Percentiles rank a stretch among this genome's conserved stretches.
Conservation (phyloP, 208 protist genomes). For the Wallacemonas collosoma region DNA sequence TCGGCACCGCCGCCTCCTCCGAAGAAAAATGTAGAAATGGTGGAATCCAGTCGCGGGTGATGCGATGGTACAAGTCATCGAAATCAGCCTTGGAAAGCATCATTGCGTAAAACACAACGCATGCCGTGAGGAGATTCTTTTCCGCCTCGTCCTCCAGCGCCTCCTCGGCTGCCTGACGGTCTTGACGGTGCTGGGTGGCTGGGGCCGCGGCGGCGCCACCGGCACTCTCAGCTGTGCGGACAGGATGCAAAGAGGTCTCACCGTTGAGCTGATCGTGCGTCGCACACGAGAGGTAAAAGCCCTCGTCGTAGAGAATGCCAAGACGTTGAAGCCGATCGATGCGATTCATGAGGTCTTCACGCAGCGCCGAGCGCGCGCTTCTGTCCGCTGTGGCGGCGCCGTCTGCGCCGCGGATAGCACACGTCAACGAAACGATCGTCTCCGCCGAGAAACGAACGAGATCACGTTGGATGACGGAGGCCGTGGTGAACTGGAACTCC, state of each 20-base stretch:
- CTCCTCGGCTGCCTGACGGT: neutral
- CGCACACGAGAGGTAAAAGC: slow-evolving; percentile 63
- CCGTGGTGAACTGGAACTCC: slow-evolving; percentile 86
- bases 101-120: slow-evolving; percentile 17
- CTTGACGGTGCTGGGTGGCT: neutral
- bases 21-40: neutral
- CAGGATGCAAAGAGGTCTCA: neutral
- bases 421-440: slow-evolving; percentile 26
- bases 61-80: slow-evolving; percentile 20
- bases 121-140: slow-evolving; percentile 13
- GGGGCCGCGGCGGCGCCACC: neutral
- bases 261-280: slow-evolving; percentile 19
- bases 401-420: neutral
- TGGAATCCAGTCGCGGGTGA: slow-evolving; percentile 8
- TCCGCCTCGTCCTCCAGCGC: slow-evolving; percentile 11
- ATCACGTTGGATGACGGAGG: slow-evolving; percentile 52
- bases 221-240: no score
- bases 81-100: slow-evolving; percentile 6
- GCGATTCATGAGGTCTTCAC: slow-evolving; percentile 36
- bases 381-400: neutral
- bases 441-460: slow-evolving; percentile 58
- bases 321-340: slow-evolving; percentile 74
- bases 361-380: neutral
- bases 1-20: neutral
- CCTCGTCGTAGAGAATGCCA: slow-evolving; percentile 83